Conservation (phyloP, 139 green algal species). For the Coelastrella sp. region DNA sequence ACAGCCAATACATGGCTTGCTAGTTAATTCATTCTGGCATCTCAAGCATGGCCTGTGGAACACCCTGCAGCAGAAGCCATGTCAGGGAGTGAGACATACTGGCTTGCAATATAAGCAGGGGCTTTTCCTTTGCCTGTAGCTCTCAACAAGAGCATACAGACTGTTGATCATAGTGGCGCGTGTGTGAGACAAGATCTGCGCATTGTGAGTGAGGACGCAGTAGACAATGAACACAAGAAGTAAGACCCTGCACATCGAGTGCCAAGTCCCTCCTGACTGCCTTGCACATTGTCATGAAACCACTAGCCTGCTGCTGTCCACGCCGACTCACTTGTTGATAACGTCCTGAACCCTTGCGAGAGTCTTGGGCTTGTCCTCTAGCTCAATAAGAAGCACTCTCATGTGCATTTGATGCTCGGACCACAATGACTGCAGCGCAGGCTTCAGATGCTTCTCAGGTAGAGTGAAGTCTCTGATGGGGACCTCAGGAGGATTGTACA, state of each 20-base stretch:
- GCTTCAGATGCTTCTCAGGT: background rate
- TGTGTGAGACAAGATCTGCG: too few species aligned
- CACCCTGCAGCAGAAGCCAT: too few species aligned
- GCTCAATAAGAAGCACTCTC: background rate
- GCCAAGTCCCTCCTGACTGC: too few species aligned
- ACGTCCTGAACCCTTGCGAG: background rate
- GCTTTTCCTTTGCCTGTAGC: too few species aligned
- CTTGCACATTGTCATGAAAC: too few species aligned
- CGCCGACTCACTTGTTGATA: background rate
- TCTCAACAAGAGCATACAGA: background rate
- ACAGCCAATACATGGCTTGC: background rate
- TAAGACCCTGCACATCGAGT: too few species aligned
- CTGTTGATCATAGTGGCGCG: too few species aligned
- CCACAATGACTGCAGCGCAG: constrained; percentile 9
- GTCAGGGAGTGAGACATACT: background rate
- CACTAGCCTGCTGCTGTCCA: too few species aligned
- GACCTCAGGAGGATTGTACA: background rate
- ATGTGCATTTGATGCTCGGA: constrained; percentile 3
- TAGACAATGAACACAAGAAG: too few species aligned
- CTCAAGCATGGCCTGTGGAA: background rate
- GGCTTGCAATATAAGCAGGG: too few species aligned
- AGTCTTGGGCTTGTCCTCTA: constrained; percentile 2
- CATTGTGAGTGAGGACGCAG: too few species aligned
- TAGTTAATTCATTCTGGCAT: background rate
- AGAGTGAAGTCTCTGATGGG: background rate